Base-by-base conservation (phyloP, 495 filamentous ascomycete genomes). In the Rhypophila decipiens region DNA sequence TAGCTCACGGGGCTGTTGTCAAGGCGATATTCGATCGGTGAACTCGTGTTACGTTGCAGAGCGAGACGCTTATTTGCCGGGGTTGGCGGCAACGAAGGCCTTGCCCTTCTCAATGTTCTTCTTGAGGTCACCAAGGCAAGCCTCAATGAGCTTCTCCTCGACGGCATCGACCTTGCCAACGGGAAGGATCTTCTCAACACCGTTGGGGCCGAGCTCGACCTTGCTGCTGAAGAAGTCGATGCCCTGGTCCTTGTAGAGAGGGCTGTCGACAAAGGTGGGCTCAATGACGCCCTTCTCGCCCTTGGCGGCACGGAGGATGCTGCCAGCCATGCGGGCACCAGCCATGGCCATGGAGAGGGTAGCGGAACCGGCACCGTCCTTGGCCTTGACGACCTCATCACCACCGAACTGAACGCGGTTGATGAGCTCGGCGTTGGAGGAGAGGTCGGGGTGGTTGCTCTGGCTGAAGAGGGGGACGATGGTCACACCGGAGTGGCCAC, bases 341-440 rank as follows among this genome's bases (percentile, higher is more conserved):
- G 93, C 93, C 80, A 94, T 93, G 57, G 93, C 93, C 93, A 98
- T 98, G 69, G 89, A 96, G 51, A 98, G 85, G 50, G 93, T 98
- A 66, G 93, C 93, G 50, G 94, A 97, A 55, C 93, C 93, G 61
- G 91, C 90, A 71, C 93, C 93, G 68, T 88, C 90, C 83, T 98
- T 98, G 67, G 93, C 93, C 79, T 96, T 83, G 69, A 98, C 93
- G 53, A 98, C 93, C 82, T 98, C 93, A 69, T 98, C 93, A 79
- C 93, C 93, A 69, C 93, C 93, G 72, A 97, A 98, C 75, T 98
- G 93, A 59, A 98, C 94, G 65, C 93, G 90, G 67, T 90, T 83
- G 65, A 97, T 76, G 50, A 96, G 88, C 39, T 78, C 79, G 61
- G 78, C 70, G 60, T 86, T 73, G 65, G 89, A 84, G 42, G 80